Percentiles rank a stretch among this genome's conserved stretches.
These are phyloP conservation scores for Penicillium coffeae DNA, from an alignment of 495 filamentous ascomycete genomes.

Conservation along the genomic window DNA sequence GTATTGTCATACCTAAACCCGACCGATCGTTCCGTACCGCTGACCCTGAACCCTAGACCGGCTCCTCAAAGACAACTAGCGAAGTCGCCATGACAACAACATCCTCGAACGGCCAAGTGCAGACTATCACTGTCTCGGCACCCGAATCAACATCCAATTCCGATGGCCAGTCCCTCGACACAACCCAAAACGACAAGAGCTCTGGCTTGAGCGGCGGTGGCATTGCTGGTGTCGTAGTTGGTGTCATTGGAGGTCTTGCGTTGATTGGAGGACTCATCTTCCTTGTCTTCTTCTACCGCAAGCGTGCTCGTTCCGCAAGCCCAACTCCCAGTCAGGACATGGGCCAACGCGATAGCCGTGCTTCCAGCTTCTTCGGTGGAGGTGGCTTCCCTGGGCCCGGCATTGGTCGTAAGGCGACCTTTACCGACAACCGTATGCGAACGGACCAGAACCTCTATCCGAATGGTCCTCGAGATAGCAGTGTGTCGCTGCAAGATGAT, in stretches of 20 bases:
- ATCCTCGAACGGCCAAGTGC: slow-evolving; percentile 39
- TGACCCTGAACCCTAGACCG: slow-evolving; percentile 17
- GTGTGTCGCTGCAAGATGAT: slow-evolving; percentile 51
- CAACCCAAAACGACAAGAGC: slow-evolving; percentile 10
- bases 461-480: slow-evolving; percentile 48
- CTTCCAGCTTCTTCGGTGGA: slow-evolving; percentile 40
- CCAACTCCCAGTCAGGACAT: slow-evolving; percentile 34
- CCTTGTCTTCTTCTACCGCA: slow-evolving; percentile 42
- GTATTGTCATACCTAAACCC: slow-evolving; percentile 8
- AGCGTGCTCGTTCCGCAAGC: slow-evolving; percentile 30
- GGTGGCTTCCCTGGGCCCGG: slow-evolving; percentile 36
- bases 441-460: slow-evolving; percentile 35
- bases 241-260: slow-evolving; percentile 43
- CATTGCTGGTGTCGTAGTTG: slow-evolving; percentile 49
- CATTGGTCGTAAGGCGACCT: slow-evolving; percentile 26
- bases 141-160: slow-evolving; percentile 28
- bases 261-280: slow-evolving; percentile 35
- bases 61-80: slow-evolving; percentile 32
- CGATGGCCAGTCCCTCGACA: slow-evolving; percentile 9
- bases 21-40: slow-evolving; percentile 3
- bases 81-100: slow-evolving; percentile 46
- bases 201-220: slow-evolving; percentile 32
- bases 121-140: slow-evolving; percentile 50
- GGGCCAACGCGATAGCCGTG: slow-evolving; percentile 42
- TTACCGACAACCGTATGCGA: slow-evolving; percentile 45